These are phyloP conservation scores for Colletotrichum sp. DNA, from an alignment of 2,329 filamentous ascomycete species.

Conservation along the genomic window DNA sequence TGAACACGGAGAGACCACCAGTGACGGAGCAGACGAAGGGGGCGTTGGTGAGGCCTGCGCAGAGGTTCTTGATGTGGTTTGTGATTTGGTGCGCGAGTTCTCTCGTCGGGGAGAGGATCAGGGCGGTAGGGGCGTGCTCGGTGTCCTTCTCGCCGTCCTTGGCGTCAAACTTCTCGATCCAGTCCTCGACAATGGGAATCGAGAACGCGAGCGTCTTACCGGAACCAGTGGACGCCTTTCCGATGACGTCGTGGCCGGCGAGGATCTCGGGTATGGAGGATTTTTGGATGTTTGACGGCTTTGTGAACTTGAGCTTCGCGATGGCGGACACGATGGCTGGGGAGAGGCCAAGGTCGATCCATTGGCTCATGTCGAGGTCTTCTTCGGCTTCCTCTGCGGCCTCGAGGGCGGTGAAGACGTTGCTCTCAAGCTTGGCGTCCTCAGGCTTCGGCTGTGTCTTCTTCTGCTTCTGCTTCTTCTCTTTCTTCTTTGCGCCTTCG, in stretches of 20 bases:
- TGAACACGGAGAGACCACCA: slow-evolving; percentile 90
- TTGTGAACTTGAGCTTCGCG: slow-evolving; percentile 78
- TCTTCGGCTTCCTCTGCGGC: slow-evolving; percentile 59
- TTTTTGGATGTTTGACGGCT: slow-evolving; percentile 83
- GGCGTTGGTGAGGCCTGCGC: slow-evolving; percentile 61
- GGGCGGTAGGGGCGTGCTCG: slow-evolving; percentile 64
- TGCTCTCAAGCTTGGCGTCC: slow-evolving; percentile 46
- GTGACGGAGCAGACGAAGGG: slow-evolving; percentile 88
- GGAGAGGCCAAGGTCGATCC: slow-evolving; percentile 78
- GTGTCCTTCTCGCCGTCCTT: slow-evolving; percentile 31
- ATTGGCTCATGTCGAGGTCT: slow-evolving; percentile 77
- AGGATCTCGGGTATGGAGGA: slow-evolving; percentile 82
- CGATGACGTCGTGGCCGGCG: slow-evolving; percentile 87
- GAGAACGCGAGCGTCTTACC: slow-evolving; percentile 96
- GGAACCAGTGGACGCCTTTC: slow-evolving; percentile 94
- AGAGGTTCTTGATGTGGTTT: slow-evolving; percentile 80
- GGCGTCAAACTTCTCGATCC: slow-evolving; percentile 55
- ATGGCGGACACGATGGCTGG: slow-evolving; percentile 74
- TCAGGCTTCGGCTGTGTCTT: slow-evolving; percentile 33
- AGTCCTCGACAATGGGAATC: slow-evolving; percentile 89
- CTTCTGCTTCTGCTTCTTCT: slow-evolving; percentile 33
- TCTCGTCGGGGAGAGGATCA: slow-evolving; percentile 90
- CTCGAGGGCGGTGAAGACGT: slow-evolving; percentile 62
- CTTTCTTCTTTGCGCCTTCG: slow-evolving; percentile 28
- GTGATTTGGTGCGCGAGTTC: slow-evolving; percentile 93